Evolutionary conservation across 352 stramenopile species (phyloP).

Genomic region (Aphanomyces stellatus): DNA sequence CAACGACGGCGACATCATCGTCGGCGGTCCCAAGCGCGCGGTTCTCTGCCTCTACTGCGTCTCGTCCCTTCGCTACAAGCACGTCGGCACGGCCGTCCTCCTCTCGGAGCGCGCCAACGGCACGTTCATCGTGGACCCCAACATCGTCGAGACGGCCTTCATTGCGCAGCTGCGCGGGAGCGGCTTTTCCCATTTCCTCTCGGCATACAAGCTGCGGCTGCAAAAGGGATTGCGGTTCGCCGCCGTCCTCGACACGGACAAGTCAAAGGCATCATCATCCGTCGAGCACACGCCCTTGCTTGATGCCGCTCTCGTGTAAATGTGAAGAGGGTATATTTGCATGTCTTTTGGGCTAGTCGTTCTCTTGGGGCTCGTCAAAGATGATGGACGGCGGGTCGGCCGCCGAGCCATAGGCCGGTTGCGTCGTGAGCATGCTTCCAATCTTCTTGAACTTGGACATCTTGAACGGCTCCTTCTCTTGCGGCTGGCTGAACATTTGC

Average conservation of each 20-base stretch:
- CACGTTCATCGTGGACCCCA: constrained; percentile 26
- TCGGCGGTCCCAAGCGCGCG: constrained; percentile 20
- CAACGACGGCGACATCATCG: constrained; percentile 24
- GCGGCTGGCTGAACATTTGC: constrained; percentile 27
- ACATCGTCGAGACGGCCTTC: constrained; percentile 26
- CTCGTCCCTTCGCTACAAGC: constrained; percentile 22
- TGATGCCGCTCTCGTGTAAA: not conserved
- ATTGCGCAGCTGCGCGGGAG: constrained; percentile 16
- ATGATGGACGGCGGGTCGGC: not conserved
- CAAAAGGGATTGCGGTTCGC: not conserved
- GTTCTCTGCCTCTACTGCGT: constrained; percentile 15
- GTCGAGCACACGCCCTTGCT: not conserved
- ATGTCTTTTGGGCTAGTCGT: too few relatives aligned
- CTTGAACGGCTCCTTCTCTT: constrained; percentile 55
- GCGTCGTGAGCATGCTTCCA: constrained; percentile 50
- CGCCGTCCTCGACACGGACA: too few relatives aligned
- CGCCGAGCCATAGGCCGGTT: constrained; percentile 28
- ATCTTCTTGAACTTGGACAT: constrained; percentile 85
- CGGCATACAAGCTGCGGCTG: constrained; percentile 6
- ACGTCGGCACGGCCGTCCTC: constrained; percentile 23
- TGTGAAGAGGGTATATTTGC: too few relatives aligned
- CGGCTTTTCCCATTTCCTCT: constrained; percentile 10
- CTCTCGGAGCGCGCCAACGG: constrained; percentile 21
- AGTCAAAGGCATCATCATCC: too few relatives aligned
- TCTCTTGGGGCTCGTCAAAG: too few relatives aligned